Percentiles rank a stretch among this genome's conserved stretches.
Conservation (phyloP, 2,329 filamentous ascomycete species). For the Talaromyces amestolkiae region DNA sequence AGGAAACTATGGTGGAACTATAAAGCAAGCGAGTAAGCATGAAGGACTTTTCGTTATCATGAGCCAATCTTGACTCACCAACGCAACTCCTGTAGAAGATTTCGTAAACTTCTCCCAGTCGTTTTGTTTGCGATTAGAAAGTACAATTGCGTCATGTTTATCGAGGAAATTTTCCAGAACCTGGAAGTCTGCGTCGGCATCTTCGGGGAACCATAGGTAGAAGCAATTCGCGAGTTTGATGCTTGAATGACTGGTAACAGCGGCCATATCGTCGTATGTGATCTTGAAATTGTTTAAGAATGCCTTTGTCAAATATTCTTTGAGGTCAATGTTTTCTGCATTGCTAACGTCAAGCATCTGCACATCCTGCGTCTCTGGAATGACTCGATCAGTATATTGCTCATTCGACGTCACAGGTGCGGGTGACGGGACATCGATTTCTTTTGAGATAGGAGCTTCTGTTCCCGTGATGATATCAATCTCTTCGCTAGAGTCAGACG, state of each 20-base stretch:
- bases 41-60: background rate
- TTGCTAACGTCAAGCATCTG: conserved; percentile 15
- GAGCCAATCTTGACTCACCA: conserved; percentile 22
- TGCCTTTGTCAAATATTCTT: conserved; percentile 11
- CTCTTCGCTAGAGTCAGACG: background rate
- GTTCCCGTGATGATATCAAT: background rate
- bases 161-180: conserved; percentile 29
- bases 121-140: conserved; percentile 29
- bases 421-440: background rate
- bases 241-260: conserved; percentile 23
- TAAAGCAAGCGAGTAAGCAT: background rate
- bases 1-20: conserved; percentile 40
- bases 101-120: conserved; percentile 39
- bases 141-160: conserved; percentile 27
- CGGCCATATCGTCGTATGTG: conserved; percentile 30
- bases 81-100: conserved; percentile 30
- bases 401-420: background rate
- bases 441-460: background rate
- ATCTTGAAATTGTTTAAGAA: conserved; percentile 22
- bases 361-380: conserved; percentile 10
- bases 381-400: background rate
- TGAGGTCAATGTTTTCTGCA: conserved; percentile 19
- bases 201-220: conserved; percentile 36
- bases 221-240: conserved; percentile 27
- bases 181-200: conserved; percentile 27